These are phyloP conservation scores for Canna indica DNA, from an alignment of 176 grass and related monocot species.

Conservation along the genomic window DNA sequence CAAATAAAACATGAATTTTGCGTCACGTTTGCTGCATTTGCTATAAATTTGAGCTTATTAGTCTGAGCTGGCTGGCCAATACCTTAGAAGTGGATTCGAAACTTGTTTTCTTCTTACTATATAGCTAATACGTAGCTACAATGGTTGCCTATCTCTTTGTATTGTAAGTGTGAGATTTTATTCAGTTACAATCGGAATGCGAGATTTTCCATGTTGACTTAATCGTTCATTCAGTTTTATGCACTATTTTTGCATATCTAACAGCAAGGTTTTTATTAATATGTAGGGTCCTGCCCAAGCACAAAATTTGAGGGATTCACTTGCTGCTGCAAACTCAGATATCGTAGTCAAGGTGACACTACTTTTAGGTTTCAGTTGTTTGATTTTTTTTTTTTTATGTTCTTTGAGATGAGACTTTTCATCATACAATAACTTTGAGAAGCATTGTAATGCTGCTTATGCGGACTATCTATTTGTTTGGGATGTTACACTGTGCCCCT, in stretches of 20 bases:
- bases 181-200: too few relatives aligned
- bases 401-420: not conserved
- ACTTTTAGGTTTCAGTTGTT: not conserved
- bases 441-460: not conserved
- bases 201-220: not conserved
- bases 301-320: slow-evolving; percentile 33
- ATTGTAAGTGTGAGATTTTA: too few relatives aligned
- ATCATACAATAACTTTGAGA: not conserved
- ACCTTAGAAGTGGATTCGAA: too few relatives aligned
- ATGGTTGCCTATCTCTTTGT: too few relatives aligned
- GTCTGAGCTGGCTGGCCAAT: not conserved
- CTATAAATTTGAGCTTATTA: not conserved
- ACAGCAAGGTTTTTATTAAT: not conserved
- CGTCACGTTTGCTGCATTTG: not conserved
- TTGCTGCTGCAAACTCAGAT: slow-evolving; percentile 11
- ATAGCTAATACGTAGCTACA: too few relatives aligned
- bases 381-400: not conserved
- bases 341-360: slow-evolving; percentile 20
- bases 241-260: not conserved
- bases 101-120: too few relatives aligned
- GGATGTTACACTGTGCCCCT: not conserved
- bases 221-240: not conserved
- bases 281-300: slow-evolving; percentile 24
- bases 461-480: not conserved
- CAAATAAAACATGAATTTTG: not conserved